Evolutionary conservation across 768 basidiomycete genomes (phyloP), one percentile per base, ranked within the genome.

Genomic region (Wakefieldia striispora): DNA sequence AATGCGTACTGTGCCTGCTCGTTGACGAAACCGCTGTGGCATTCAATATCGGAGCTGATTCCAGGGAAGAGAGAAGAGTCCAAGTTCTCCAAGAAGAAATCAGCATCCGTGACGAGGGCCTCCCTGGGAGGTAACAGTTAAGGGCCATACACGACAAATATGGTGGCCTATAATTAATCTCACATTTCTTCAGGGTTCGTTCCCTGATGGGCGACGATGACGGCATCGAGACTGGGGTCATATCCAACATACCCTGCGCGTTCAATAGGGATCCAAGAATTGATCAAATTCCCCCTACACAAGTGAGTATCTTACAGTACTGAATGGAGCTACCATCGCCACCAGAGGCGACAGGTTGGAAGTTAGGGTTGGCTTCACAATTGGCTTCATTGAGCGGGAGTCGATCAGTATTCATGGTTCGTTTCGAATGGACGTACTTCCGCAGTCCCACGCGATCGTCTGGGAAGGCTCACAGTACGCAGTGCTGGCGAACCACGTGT

Each of bases 381-480:
- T 77, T 71, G 16, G 62, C 75, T 78, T 31, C 3, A 52, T 41
- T 44, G 11, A 41, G 38, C n/a, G 4, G 9, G 5, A 34, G 31
- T 23, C 11, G 26, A 19, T 54, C 24, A 45, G 23, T 21, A 14
- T 40, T 36, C 17, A 46, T 1, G 0, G 1, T n/a, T 19, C 20
- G 4, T 29, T 33, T 46, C 13, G 14, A 34, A 26, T 36, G n/a
- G 37, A 66, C 73, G 47, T 53, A 79, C 80, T 53, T 64, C 83
- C 83, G 62, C 82, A 84, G 26, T 72, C 60, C 80, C 82, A 83
- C 19, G 70, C 67, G 36, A 74, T 54, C 21, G 75, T 78, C 35
- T 64, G 45, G 4, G 71, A 45, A 6, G 79, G 65, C 14, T 62
- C 44, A 48, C 83, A 84, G 54, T 79, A 78, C 1, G 70, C 81